A percentile compares a stretch with the other conserved stretches of the same genome.
These are phyloP conservation scores for Neonectria punicea DNA, from an alignment of 2,329 filamentous ascomycete species.

Conservation along the genomic window DNA sequence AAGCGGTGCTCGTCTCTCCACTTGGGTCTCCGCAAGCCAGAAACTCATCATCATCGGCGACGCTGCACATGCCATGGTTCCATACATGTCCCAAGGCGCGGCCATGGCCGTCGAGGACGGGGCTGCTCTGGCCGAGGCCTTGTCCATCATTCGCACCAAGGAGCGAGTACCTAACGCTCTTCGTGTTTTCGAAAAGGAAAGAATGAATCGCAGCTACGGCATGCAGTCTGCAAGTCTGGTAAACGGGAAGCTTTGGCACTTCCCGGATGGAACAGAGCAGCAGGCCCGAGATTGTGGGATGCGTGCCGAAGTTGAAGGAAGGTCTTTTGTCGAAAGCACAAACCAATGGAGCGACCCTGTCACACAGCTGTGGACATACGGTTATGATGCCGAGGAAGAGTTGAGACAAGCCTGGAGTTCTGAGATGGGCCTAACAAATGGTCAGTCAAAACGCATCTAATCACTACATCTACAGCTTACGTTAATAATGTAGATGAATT, in stretches of 20 bases:
- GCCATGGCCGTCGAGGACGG: slow-evolving; percentile 58
- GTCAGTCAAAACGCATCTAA: not conserved
- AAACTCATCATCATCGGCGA: slow-evolving; percentile 54
- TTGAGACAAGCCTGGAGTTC: slow-evolving; percentile 32
- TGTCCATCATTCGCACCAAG: slow-evolving; percentile 42
- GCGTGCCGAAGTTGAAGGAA: slow-evolving; percentile 52
- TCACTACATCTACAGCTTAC: too few species aligned
- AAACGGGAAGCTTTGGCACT: slow-evolving; percentile 60
- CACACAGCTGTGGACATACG: slow-evolving; percentile 59
- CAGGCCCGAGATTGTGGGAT: slow-evolving; percentile 54
- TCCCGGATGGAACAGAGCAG: slow-evolving; percentile 55
- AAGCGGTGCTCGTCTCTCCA: slow-evolving; percentile 39
- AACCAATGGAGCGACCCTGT: slow-evolving; percentile 61
- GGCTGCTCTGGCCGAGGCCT: slow-evolving; percentile 48
- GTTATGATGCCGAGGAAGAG: slow-evolving; percentile 56
- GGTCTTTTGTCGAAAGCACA: slow-evolving; percentile 50
- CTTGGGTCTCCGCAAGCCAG: slow-evolving; percentile 42
- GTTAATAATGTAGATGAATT: too few species aligned
- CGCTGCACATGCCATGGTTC: slow-evolving; percentile 56
- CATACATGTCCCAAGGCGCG: slow-evolving; percentile 56
- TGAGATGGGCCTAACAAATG: not conserved
- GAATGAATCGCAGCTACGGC: slow-evolving; percentile 46
- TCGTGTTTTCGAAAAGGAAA: slow-evolving; percentile 50
- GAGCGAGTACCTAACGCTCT: slow-evolving; percentile 47
- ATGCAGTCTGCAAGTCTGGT: slow-evolving; percentile 58